Evolutionary conservation across 202 grass and related monocot species (phyloP).

Genomic region (Brachypodium distachyon): DNA sequence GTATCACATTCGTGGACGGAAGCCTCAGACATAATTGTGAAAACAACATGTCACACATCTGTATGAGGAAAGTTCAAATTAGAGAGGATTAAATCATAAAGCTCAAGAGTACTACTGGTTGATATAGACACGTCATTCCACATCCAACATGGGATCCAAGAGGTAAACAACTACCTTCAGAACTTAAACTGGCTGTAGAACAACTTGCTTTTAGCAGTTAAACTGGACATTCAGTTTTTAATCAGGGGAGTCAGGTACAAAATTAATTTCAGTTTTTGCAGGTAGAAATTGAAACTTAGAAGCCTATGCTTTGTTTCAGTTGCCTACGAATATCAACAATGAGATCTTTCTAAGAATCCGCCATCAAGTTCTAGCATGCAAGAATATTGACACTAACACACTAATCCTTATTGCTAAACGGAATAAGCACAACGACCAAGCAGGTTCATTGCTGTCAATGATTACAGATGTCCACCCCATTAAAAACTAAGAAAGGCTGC

Average conservation of each 20-base stretch:
- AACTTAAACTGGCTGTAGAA: not conserved
- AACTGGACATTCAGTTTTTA: not conserved
- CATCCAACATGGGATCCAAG: not conserved
- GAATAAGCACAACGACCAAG: not conserved
- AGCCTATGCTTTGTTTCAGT: not conserved
- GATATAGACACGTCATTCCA: not conserved
- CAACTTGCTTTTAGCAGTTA: not conserved
- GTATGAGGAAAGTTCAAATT: conserved; percentile 21
- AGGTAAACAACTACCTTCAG: not conserved
- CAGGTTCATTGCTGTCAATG: not conserved
- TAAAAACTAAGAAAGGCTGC: not conserved
- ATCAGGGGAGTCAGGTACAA: not conserved
- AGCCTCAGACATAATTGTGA: conserved; percentile 87
- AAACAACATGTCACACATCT: conserved; percentile 99
- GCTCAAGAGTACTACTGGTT: not conserved
- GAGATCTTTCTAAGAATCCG: not conserved
- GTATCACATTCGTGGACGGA: conserved; percentile 38
- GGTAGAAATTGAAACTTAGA: not conserved
- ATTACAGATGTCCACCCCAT: not conserved
- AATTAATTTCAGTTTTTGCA: not conserved
- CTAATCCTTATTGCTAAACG: not conserved
- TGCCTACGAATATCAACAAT: not conserved
- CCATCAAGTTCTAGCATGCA: not conserved
- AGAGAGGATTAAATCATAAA: conserved; percentile 1
- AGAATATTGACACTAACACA: not conserved